Evolutionary conservation across 2,329 filamentous ascomycete species (phyloP).

Genomic region (Epichloe glyceriae): DNA sequence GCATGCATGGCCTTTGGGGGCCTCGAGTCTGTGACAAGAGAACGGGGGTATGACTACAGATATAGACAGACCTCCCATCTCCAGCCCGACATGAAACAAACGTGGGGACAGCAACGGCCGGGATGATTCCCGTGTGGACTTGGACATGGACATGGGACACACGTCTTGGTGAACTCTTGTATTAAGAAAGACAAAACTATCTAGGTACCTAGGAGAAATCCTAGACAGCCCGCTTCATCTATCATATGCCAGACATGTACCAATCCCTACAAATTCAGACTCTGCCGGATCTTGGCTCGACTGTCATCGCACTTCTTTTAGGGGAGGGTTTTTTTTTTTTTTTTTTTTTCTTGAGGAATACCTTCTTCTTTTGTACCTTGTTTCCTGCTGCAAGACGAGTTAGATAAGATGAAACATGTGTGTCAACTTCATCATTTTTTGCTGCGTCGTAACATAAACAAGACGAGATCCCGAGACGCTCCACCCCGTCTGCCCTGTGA

Average conservation of each 20-base stretch:
- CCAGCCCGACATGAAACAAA: slow-evolving; percentile 12
- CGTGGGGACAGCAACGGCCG: no score
- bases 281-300: neutral
- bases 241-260: slow-evolving; percentile 1
- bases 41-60: slow-evolving; percentile 11
- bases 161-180: neutral
- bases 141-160: no score
- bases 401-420: neutral
- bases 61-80: slow-evolving; percentile 12
- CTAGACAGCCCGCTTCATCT: slow-evolving; percentile 4
- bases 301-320: neutral
- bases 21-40: slow-evolving; percentile 4
- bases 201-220: slow-evolving; percentile 1
- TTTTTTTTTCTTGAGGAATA: neutral
- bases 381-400: neutral
- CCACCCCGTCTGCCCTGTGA: slow-evolving; percentile 4
- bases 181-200: slow-evolving; percentile 4
- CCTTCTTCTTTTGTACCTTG: neutral
- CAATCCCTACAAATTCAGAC: neutral
- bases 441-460: slow-evolving; percentile 2
- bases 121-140: no score
- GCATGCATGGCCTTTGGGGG: no score
- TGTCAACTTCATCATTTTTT: neutral
- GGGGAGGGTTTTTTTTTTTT: neutral
- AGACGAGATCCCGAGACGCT: slow-evolving; percentile 1